Percentiles rank a stretch among this genome's conserved stretches.
Evolutionary conservation across 306 rosid genomes (phyloP).

Genomic region (Fragaria ananassa): DNA sequence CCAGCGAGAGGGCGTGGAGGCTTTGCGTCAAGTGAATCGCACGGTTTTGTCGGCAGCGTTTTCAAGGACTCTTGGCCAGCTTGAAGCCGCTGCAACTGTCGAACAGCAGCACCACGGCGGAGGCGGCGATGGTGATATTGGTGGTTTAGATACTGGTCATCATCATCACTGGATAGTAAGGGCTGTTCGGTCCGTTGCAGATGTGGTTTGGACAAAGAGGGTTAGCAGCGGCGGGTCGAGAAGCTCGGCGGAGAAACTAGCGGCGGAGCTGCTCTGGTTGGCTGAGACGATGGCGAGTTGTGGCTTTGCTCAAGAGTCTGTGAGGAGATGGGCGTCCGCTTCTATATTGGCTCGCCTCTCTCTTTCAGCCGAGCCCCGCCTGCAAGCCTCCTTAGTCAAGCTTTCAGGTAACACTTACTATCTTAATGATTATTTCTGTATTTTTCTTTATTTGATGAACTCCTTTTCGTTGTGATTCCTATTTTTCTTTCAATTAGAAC

Average conservation of each 20-base stretch:
- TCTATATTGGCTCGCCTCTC: slow-evolving; percentile 49
- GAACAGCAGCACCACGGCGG: not conserved
- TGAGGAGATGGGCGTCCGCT: slow-evolving; percentile 53
- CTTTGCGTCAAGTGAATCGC: slow-evolving; percentile 58
- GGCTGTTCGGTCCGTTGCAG: slow-evolving; percentile 27
- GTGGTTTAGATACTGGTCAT: not conserved
- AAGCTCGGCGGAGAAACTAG: slow-evolving; percentile 58
- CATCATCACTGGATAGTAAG: slow-evolving; percentile 13
- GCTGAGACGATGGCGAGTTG: slow-evolving; percentile 57
- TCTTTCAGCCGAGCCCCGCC: slow-evolving; percentile 58
- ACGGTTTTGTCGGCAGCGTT: slow-evolving; percentile 53
- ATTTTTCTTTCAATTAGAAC: not conserved
- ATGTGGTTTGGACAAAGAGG: slow-evolving; percentile 11
- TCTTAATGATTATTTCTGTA: too few species aligned
- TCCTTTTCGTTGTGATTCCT: not conserved
- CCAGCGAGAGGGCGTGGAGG: slow-evolving; percentile 32
- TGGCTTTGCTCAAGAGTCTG: slow-evolving; percentile 45
- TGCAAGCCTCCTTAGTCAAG: slow-evolving; percentile 60
- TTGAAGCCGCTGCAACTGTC: slow-evolving; percentile 32
- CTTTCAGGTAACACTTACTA: slow-evolving; percentile 41
- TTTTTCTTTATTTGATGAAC: not conserved
- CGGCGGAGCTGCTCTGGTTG: slow-evolving; percentile 72
- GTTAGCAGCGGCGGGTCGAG: slow-evolving; percentile 11
- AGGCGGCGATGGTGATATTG: not conserved
- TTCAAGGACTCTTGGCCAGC: slow-evolving; percentile 38